Conservation (phyloP, 768 basidiomycete species). For the Termitomyces sp. region DNA sequence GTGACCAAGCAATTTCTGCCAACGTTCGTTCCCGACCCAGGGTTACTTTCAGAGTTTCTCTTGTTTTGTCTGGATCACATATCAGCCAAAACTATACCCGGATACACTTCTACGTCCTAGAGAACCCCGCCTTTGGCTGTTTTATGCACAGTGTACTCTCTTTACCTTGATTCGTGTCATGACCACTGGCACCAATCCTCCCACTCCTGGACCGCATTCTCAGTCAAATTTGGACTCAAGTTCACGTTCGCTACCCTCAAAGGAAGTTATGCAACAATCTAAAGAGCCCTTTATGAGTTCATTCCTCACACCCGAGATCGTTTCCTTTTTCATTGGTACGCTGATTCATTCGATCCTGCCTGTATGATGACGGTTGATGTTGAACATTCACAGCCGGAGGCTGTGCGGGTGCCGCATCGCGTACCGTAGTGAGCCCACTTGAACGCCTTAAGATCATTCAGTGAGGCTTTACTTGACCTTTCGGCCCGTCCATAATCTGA, state of each 20-base stretch:
- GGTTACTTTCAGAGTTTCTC: not conserved
- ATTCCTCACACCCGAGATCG: conserved; percentile 32
- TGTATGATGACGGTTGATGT: conserved; percentile 6
- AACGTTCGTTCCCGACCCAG: not conserved
- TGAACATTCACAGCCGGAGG: conserved; percentile 38
- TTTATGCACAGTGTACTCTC: conserved; percentile 13
- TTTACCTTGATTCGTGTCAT: conserved; percentile 7
- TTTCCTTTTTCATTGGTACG: conserved; percentile 41
- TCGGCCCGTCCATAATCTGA: conserved; percentile 4
- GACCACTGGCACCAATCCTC: conserved; percentile 8
- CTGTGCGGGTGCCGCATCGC: conserved; percentile 62
- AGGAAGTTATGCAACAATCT: not conserved
- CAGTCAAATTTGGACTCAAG: conserved; percentile 5
- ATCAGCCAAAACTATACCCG: conserved; percentile 13
- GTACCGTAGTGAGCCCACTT: conserved; percentile 89
- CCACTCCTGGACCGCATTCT: conserved; percentile 3
- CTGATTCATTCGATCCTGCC: not conserved
- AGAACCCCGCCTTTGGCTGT: conserved; percentile 6
- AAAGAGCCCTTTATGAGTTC: conserved; percentile 9
- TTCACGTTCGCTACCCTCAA: not conserved
- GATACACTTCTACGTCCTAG: conserved; percentile 4
- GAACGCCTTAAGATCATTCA: conserved; percentile 96
- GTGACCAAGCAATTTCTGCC: conserved; percentile 3
- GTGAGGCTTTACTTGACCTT: conserved; percentile 39
- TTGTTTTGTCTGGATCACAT: conserved; percentile 1